Percentiles rank a stretch among this genome's conserved stretches.
phyloP scores from a whole-genome alignment of 805 yeast genomes.

The Alloascoidea hylecoeti region DNA sequence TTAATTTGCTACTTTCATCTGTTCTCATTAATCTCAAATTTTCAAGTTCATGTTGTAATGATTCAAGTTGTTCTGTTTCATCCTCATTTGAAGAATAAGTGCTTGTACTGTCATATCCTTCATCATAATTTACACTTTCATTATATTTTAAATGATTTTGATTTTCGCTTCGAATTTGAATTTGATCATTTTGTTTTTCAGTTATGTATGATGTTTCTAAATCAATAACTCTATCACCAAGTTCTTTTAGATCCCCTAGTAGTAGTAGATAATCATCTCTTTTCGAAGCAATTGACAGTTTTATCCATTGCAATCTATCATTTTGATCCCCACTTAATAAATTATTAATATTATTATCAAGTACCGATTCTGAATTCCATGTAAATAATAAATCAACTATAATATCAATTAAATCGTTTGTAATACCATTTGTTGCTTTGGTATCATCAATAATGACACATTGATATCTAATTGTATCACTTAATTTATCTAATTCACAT shows the following conservation, averaged over 20 bases:
- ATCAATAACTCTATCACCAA: not conserved
- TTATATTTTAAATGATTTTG: too few relatives aligned
- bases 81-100: too few relatives aligned
- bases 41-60: too few relatives aligned
- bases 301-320: not conserved
- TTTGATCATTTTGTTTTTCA: not conserved
- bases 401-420: not conserved
- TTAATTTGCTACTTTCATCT: not conserved
- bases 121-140: too few relatives aligned
- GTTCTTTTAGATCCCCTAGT: not conserved
- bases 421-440: not conserved
- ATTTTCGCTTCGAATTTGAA: too few relatives aligned
- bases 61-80: too few relatives aligned
- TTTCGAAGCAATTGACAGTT: not conserved
- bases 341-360: not conserved
- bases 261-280: conserved; percentile 1
- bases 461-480: not conserved
- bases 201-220: not conserved
- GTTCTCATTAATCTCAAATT: too few relatives aligned
- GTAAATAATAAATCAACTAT: not conserved
- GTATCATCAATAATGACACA: not conserved
- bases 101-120: too few relatives aligned
- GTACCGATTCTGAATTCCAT: not conserved
- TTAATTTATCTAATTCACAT: not conserved
- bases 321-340: not conserved